Conservation (phyloP, 768 basidiomycete species). For the Lentinula aciculospora region DNA sequence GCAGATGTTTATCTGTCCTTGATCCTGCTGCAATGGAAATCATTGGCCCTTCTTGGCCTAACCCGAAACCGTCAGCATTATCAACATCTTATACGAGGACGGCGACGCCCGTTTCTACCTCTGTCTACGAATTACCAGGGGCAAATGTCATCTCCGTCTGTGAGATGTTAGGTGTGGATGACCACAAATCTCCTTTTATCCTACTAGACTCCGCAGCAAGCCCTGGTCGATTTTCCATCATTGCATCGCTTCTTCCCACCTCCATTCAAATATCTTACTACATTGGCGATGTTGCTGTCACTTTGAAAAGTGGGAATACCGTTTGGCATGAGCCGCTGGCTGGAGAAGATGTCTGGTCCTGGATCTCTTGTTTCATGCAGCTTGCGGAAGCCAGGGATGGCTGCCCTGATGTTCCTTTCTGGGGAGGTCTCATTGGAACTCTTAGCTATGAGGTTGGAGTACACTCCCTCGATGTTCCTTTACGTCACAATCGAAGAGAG, state of each 20-base stretch:
- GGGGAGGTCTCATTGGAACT: conserved; percentile 78
- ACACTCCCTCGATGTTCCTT: conserved; percentile 41
- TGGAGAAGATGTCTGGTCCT: conserved; percentile 62
- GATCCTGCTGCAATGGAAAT: conserved; percentile 23
- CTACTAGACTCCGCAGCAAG: conserved; percentile 72
- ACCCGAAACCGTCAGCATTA: conserved; percentile 15
- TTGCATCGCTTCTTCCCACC: conserved; percentile 51
- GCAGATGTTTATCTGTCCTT: conserved; percentile 38
- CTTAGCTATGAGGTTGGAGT: conserved; percentile 80
- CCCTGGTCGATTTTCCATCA: conserved; percentile 70
- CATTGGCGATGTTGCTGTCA: conserved; percentile 44
- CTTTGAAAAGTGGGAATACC: conserved; percentile 32
- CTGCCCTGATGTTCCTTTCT: conserved; percentile 58
- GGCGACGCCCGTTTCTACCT: conserved; percentile 2
- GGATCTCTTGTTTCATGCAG: conserved; percentile 69
- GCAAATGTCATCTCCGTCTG: conserved; percentile 43
- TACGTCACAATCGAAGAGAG: conserved; percentile 20
- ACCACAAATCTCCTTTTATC: conserved; percentile 59
- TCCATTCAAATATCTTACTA: conserved; percentile 56
- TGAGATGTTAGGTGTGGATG: conserved; percentile 54
- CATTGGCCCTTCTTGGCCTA: conserved; percentile 59
- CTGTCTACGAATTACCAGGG: conserved; percentile 15
- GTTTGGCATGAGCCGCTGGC: conserved; percentile 36
- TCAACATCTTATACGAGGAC: conserved; percentile 19
- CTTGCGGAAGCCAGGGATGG: conserved; percentile 42